These are phyloP conservation scores for Calocybe cyanea DNA, from an alignment of 768 basidiomycete genomes.

Conservation along the genomic window DNA sequence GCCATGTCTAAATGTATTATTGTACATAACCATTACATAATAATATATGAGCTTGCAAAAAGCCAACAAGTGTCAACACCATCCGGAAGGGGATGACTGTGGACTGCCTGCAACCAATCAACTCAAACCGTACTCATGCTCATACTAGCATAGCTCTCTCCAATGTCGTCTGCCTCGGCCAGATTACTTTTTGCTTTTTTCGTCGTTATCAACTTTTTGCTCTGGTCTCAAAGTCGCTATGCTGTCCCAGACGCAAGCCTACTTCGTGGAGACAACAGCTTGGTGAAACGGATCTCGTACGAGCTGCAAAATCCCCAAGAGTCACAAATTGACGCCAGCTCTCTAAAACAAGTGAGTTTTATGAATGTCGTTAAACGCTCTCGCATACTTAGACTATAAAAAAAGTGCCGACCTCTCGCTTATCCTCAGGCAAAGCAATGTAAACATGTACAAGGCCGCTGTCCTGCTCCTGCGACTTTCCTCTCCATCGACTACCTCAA, in stretches of 20 bases:
- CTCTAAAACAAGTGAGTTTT: slow-evolving; percentile 25
- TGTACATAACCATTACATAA: no score
- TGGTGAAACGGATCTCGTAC: slow-evolving; percentile 39
- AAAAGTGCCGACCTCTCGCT: slow-evolving; percentile 71
- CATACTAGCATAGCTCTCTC: slow-evolving; percentile 10
- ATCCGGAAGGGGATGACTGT: no score
- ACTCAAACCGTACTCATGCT: slow-evolving; percentile 7
- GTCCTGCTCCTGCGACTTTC: slow-evolving; percentile 57
- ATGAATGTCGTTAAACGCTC: not conserved
- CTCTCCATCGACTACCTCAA: slow-evolving; percentile 68
- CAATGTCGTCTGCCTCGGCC: slow-evolving; percentile 46
- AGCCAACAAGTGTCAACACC: no score
- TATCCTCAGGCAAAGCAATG: slow-evolving; percentile 59
- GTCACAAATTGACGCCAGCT: slow-evolving; percentile 8
- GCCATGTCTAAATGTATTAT: no score
- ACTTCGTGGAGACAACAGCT: slow-evolving; percentile 26
- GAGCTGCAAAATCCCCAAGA: slow-evolving; percentile 30
- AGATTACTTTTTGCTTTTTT: slow-evolving; percentile 49
- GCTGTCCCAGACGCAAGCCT: slow-evolving; percentile 24
- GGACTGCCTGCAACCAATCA: no score
- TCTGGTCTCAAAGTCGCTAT: slow-evolving; percentile 65
- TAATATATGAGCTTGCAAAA: no score
- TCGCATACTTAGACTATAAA: no score
- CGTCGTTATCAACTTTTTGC: slow-evolving; percentile 53
- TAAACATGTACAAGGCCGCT: slow-evolving; percentile 53